Conservation (phyloP, 495 filamentous ascomycete species). For the Hypoxylon crocopeplum region DNA sequence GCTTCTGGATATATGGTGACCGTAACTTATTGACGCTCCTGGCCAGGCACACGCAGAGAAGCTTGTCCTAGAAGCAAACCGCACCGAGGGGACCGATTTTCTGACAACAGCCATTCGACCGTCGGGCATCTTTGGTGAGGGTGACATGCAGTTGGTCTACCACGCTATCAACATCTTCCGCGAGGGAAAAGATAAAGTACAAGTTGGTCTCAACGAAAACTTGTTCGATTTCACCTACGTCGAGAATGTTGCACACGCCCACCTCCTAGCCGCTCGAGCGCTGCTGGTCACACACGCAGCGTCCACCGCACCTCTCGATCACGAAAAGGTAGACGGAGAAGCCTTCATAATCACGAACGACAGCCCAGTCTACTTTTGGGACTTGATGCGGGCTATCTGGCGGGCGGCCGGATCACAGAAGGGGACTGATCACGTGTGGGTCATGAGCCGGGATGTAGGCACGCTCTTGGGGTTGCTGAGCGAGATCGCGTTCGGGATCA, state of each 20-base stretch:
- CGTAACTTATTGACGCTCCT: neutral
- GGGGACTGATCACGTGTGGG: conserved; percentile 72
- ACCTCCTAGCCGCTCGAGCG: conserved; percentile 74
- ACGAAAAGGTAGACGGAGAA: conserved; percentile 88
- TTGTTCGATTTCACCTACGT: conserved; percentile 87
- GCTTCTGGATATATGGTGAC: conserved; percentile 3
- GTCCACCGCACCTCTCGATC: conserved; percentile 66
- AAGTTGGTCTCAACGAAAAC: conserved; percentile 89
- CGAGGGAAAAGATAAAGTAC: conserved; percentile 73
- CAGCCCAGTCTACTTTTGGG: conserved; percentile 94
- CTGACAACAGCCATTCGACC: conserved; percentile 84
- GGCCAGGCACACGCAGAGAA: conserved; percentile 85
- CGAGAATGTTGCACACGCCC: conserved; percentile 76
- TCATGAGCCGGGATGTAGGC: conserved; percentile 68
- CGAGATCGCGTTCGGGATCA: conserved; percentile 70
- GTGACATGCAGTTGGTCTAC: conserved; percentile 72
- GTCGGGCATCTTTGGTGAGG: conserved; percentile 89
- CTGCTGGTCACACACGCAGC: conserved; percentile 67
- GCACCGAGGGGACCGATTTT: conserved; percentile 65
- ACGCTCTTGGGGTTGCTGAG: conserved; percentile 69
- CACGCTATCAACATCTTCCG: conserved; percentile 70
- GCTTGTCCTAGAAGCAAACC: conserved; percentile 84
- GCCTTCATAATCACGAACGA: conserved; percentile 97
- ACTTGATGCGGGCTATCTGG: conserved; percentile 84
- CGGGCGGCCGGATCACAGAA: conserved; percentile 67